Percentiles rank a stretch among this genome's conserved stretches.
Evolutionary conservation across 2,329 filamentous ascomycete genomes (phyloP).

Genomic region (Fusarium goolgardi): DNA sequence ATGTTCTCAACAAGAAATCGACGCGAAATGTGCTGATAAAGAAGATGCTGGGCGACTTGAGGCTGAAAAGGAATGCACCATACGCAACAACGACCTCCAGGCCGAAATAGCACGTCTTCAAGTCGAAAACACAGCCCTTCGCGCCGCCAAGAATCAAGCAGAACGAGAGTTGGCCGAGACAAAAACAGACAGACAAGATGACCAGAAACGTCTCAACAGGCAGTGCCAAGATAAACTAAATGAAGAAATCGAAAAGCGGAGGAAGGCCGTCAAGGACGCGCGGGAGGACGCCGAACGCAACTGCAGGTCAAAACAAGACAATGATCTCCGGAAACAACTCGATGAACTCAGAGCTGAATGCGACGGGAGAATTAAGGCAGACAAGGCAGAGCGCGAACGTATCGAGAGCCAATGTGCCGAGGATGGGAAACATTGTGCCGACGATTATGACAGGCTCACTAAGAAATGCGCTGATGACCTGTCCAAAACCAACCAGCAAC

Average conservation of each 20-base stretch:
- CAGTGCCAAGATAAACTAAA: not conserved
- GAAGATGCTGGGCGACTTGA: not conserved
- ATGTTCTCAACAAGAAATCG: not conserved
- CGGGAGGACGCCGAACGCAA: not conserved
- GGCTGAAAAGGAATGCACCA: not conserved
- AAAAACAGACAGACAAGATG: not conserved
- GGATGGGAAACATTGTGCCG: not conserved
- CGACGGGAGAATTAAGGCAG: not conserved
- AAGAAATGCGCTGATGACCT: not conserved
- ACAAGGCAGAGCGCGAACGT: not conserved
- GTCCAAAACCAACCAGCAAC: not conserved
- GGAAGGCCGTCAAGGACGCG: not conserved
- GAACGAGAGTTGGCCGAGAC: not conserved
- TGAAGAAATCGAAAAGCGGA: not conserved
- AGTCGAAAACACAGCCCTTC: not conserved
- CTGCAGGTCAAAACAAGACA: constrained; percentile 4
- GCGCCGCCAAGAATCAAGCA: not conserved
- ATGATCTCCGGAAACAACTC: not conserved
- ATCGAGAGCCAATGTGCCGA: constrained; percentile 6
- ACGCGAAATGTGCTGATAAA: not conserved
- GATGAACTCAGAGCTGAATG: not conserved
- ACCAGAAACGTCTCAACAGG: not conserved
- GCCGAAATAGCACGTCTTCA: not conserved
- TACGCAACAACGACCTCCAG: not conserved
- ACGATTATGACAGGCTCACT: not conserved